Evolutionary conservation across 2,329 filamentous ascomycete genomes (phyloP).

Genomic region (Beauveria brongniartii): DNA sequence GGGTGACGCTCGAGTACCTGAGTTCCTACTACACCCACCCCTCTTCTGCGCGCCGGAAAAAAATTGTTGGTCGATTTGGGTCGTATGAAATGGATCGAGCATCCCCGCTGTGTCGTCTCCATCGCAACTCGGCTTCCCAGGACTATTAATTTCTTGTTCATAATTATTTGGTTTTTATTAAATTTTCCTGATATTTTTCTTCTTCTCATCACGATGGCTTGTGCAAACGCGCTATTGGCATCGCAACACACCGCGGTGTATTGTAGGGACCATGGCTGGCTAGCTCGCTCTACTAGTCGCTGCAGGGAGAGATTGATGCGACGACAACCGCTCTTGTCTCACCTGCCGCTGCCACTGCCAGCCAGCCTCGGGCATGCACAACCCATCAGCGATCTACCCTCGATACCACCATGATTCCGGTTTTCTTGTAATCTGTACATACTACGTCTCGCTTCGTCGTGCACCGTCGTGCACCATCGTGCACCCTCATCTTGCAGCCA

Average conservation of each 20-base stretch:
- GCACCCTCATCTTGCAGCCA: neutral
- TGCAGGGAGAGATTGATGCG: too few relatives aligned
- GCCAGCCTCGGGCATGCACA: neutral
- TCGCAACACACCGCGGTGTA: too few relatives aligned
- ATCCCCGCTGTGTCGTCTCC: neutral
- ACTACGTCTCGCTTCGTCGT: neutral
- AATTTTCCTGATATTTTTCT: neutral
- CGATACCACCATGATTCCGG: slow-evolving; percentile 4
- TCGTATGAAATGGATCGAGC: slow-evolving; percentile 8
- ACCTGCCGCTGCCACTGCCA: too few relatives aligned
- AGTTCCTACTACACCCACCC: neutral
- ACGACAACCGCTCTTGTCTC: too few relatives aligned
- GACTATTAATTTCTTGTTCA: neutral
- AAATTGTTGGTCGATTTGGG: slow-evolving; percentile 4
- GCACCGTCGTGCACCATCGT: neutral
- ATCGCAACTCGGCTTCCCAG: neutral
- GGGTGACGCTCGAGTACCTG: neutral
- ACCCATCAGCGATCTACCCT: neutral
- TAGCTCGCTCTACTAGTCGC: too few relatives aligned
- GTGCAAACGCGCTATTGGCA: neutral
- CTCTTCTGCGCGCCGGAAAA: neutral
- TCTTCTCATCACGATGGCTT: slow-evolving; percentile 2
- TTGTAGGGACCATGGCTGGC: too few relatives aligned
- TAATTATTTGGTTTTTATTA: neutral
- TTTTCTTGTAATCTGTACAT: neutral